Percentiles rank a stretch among this genome's conserved stretches.
Evolutionary conservation across 306 rosid genomes (phyloP).

Genomic region (Comarum palustre): DNA sequence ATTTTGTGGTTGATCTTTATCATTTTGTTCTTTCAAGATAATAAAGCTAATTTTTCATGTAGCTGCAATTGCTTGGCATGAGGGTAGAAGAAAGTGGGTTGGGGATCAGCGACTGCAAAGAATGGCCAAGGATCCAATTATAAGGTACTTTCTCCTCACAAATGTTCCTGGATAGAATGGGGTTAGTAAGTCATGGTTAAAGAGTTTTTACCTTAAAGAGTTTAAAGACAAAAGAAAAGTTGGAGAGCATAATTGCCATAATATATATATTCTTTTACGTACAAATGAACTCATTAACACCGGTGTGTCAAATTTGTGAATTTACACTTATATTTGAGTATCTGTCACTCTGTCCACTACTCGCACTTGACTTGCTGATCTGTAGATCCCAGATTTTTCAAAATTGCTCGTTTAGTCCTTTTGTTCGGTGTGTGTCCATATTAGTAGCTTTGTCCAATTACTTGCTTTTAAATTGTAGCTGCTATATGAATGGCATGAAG

Average conservation of each 20-base stretch:
- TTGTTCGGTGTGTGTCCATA: neutral
- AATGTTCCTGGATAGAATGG: neutral
- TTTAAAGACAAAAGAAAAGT: neutral
- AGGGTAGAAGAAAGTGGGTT: conserved; percentile 78
- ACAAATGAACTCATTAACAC: neutral
- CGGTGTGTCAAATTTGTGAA: neutral
- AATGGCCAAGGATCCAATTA: conserved; percentile 63
- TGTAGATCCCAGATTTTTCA: neutral
- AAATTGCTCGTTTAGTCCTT: neutral
- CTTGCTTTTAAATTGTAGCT: neutral
- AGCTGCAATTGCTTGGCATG: conserved; percentile 86
- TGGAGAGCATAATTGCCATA: neutral
- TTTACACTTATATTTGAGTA: neutral
- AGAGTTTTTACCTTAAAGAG: neutral
- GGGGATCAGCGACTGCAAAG: conserved; percentile 57
- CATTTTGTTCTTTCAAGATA: conserved; percentile 13
- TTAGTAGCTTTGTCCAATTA: neutral
- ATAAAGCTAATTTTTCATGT: conserved; percentile 30
- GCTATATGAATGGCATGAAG: neutral
- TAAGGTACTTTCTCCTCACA: conserved; percentile 52
- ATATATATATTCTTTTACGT: neutral
- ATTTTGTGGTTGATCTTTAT: neutral
- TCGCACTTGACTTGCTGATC: neutral
- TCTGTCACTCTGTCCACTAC: neutral
- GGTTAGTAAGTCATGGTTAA: conserved; percentile 1